A percentile compares a stretch with the other conserved stretches of the same genome.
Conservation (phyloP, 2,329 filamentous ascomycete genomes). For the Bipolaris gigantea region DNA sequence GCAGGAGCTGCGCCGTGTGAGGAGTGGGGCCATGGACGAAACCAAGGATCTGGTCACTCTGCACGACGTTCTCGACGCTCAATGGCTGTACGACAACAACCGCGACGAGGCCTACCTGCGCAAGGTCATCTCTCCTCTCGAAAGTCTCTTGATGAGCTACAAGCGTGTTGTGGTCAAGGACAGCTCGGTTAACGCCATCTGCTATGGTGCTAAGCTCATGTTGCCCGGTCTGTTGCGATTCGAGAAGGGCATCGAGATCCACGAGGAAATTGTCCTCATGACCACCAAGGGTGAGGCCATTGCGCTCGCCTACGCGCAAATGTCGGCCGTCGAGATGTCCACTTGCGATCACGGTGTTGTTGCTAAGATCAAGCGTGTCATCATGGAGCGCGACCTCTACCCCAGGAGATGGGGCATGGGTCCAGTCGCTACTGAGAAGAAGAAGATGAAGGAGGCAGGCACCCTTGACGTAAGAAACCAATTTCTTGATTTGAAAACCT, state of each 20-base stretch:
- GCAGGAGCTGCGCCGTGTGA: slow-evolving; percentile 94
- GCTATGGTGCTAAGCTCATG: slow-evolving; percentile 99
- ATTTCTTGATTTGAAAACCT: neutral
- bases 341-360: slow-evolving; percentile 97
- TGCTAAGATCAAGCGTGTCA: slow-evolving; percentile 98
- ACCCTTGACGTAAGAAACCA: slow-evolving; percentile 74
- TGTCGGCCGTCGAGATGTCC: slow-evolving; percentile 96
- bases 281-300: slow-evolving; percentile 99
- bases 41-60: slow-evolving; percentile 85
- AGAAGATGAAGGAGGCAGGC: slow-evolving; percentile 98
- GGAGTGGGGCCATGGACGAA: slow-evolving; percentile 95
- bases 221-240: slow-evolving; percentile 93
- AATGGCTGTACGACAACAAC: slow-evolving; percentile 95
- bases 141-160: slow-evolving; percentile 88
- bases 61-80: slow-evolving; percentile 92
- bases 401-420: slow-evolving; percentile 95
- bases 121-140: slow-evolving; percentile 86
- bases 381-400: slow-evolving; percentile 99
- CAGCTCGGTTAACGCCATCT: slow-evolving; percentile 92
- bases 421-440: slow-evolving; percentile 92
- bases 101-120: slow-evolving; percentile 91
- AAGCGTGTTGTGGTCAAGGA: slow-evolving; percentile 99
- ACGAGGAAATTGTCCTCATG: slow-evolving; percentile 97
- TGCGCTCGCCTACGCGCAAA: slow-evolving; percentile 91
- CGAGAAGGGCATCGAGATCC: slow-evolving; percentile 86